Base-by-base conservation (phyloP, 1,139 yeast genomes). In the Yamadazyma kanchanaburiensis region DNA sequence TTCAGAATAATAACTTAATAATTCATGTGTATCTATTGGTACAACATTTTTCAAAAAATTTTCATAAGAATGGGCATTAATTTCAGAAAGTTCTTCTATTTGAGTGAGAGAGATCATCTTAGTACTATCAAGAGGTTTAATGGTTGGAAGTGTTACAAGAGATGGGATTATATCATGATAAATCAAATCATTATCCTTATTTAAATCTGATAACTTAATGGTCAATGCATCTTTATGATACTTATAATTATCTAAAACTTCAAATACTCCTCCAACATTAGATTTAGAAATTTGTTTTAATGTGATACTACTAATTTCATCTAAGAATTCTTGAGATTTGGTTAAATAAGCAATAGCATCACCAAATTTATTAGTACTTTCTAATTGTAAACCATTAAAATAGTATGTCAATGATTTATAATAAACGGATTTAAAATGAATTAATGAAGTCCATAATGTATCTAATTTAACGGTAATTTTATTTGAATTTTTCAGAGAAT, bases 121-220 rank as follows among this genome's bases (percentile, higher is more conserved):
- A 2, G 85, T 80, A 19, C 91, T 86, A 35, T 85, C 94, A 69
- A 88, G 66, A 1, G 84, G 75, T 40, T 84, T 77, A 7, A 87
- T 66, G 10, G 70, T 77, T 1, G 80, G 66, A 8, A 85, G 49
- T 1, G 80, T 64, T 3, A 71, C 72, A 19, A 65, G 61, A 11
- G 76, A 68, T 1, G 95, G 95, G 10, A 89, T 64, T 2, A 70
- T 51, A 16, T 82, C 89, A 53, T 91, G 95, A 48, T 85, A 91
- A 26, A 91, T 86, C 48, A 79, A 80, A 50, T 91, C 96, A 49
- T 91, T 91, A 49, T 91, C 97, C 45, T 84, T 86, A 21, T 70
- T 77, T 39, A 84, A 52, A 7, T 70, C 68, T 4, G 53, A 53
- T 25, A 77, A 49, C 28, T 74, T 73, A 24, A 67, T 64, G 16